Percentiles rank a stretch among this genome's conserved stretches.
phyloP scores from a whole-genome alignment of 2,329 filamentous ascomycete genomes.

The Colletotrichum eremochloae region DNA sequence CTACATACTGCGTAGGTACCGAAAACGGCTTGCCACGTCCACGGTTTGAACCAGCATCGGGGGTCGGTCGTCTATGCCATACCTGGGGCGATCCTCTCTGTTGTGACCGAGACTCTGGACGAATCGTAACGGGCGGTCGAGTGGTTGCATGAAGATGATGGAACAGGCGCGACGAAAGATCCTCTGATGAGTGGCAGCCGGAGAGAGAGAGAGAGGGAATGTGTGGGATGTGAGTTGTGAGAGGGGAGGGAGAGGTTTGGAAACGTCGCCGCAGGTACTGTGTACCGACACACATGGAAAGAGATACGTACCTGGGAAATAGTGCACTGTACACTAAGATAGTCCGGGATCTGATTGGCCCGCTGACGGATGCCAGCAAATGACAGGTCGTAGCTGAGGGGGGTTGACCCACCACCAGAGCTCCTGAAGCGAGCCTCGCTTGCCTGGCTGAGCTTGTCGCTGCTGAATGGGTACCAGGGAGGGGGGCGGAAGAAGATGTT shows the following conservation, averaged over 20 bases:
- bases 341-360: neutral
- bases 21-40: neutral
- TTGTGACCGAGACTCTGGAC: conserved; percentile 7
- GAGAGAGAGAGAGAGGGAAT: neutral
- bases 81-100: conserved; percentile 33
- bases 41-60: conserved; percentile 16
- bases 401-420: conserved; percentile 22
- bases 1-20: neutral
- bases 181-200: neutral
- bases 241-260: neutral
- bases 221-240: neutral
- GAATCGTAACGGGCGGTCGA: conserved; percentile 27
- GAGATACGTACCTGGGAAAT: neutral
- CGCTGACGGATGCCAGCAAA: conserved; percentile 19
- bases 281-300: neutral
- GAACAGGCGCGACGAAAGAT: conserved; percentile 30
- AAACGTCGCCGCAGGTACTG: neutral
- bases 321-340: no score
- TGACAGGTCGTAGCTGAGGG: conserved; percentile 6
- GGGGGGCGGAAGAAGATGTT: neutral
- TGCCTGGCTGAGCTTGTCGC: no score
- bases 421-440: conserved; percentile 32
- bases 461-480: no score
- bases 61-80: conserved; percentile 23
- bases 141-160: conserved; percentile 30